Base-by-base conservation (phyloP, 495 filamentous ascomycete species). In the Neurospora sp. region DNA sequence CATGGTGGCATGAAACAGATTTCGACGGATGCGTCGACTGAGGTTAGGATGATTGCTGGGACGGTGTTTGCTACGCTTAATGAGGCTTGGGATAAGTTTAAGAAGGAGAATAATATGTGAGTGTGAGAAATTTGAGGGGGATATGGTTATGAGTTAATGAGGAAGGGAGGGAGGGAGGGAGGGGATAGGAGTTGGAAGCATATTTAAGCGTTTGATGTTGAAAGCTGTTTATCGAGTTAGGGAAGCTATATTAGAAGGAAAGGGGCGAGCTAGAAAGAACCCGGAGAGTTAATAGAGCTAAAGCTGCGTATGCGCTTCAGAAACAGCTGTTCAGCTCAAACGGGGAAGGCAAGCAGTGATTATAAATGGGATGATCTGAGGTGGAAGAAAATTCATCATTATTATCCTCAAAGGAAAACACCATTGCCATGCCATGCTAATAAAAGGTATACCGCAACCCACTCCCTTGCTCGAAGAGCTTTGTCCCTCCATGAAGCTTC, bases 61-160 rank as follows among this genome's bases (percentile, higher is more conserved):
- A 89, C 91, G 7, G 96, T 99, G 20, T 99, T 99, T 77, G 92
- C 90, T 75, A 92, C 93, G 18, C 84, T 99, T 80, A 99, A 99
- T 79, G 96, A 98, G 82, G 94, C 94, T 8, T 99, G 96, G 96
- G 96, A 99, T 79, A 97, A 94, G 82, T 99, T 99, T 84, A 96
- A 95, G 83, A 85, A 85, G 73, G 94, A 99, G 78, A 98, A 98
- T 81, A 88, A 88, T 5, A 83, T 95, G 72, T 95, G 42, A 85
- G 80, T n/a, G n/a, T 2, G 12, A 18, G 10, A 7, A 7, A 39
- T 42, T 76, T 31, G 69, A 76, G 31, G n/a, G n/a, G 1, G 12
- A 23, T 35, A 37, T 39, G 73, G 38, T 37, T 2, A 69, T 39
- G 59, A 11, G 42, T 40, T 9, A 11, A 40, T 38, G 39, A n/a